Base-by-base conservation (phyloP, 148 eudicot genomes). In the Cornus controversa region DNA sequence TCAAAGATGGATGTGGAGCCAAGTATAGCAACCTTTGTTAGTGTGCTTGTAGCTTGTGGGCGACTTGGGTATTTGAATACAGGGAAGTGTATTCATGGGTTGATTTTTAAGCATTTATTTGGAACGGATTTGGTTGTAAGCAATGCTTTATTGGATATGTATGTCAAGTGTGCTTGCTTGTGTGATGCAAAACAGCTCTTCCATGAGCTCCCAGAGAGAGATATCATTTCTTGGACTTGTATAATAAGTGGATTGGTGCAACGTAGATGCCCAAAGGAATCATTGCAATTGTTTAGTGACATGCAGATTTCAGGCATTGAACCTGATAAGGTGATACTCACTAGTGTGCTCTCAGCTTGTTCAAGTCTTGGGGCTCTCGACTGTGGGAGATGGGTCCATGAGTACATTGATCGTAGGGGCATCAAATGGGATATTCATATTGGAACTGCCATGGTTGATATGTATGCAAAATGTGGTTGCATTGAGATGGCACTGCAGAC, bases 391-490 rank as follows among this genome's bases (percentile, higher is more conserved):
- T 72, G 75, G 65, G 29, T 72, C 25, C 75, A 60, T 54, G 75
- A 54, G 65, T 60, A 72, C 54, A 29, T 72, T 72, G 40, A 54
- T 26, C 22, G 20, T 54, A 60, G 8, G 23, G 24, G 24, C 25
- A 60, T n/a, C 60, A 60, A 60, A n/a, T 60, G 24, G 24, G 64
- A 60, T 50, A 16, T 16, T 50, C 57, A 50, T 16, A 50, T 50
- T 50, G 74, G 74, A 71, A 71, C 62, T 25, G 13, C 74, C 23
- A 50, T 71, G 74, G 27, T 71, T 50, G 74, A 71, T 50, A 71
- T 71, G 74, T 50, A 71, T 8, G 53, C 62, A 53, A 71, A 71
- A 71, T 71, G 74, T 71, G 74, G 63, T 47, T 71, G 74, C 27
- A 50, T 71, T 13, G 37, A 72, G 34, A 72, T 72, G 75, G 75